Evolutionary conservation across 805 yeast genomes (phyloP).

Genomic region (Metschnikowia similis): DNA sequence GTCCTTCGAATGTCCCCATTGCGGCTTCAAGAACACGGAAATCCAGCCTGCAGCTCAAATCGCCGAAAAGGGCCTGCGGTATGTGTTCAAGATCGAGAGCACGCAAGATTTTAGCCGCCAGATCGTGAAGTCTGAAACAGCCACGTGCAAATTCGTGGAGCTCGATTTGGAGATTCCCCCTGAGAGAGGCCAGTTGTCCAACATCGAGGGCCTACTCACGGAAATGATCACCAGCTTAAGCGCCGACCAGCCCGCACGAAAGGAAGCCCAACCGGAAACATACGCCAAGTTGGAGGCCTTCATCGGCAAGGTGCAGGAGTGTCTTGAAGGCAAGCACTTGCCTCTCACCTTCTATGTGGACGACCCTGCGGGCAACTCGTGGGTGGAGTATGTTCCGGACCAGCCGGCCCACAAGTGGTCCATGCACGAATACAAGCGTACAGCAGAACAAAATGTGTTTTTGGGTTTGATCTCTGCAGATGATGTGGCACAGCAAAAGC

Average conservation of each 20-base stretch:
- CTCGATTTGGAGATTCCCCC: constrained; percentile 94
- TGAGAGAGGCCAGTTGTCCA: constrained; percentile 87
- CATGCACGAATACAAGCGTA: constrained; percentile 71
- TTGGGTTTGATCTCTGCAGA: constrained; percentile 77
- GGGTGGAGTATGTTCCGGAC: constrained; percentile 87
- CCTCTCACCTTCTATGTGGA: constrained; percentile 79
- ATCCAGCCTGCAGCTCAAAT: constrained; percentile 93
- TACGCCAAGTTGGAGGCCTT: constrained; percentile 72
- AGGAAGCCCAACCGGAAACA: constrained; percentile 66
- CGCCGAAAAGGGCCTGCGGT: constrained; percentile 82
- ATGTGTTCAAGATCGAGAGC: constrained; percentile 61
- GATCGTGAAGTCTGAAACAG: constrained; percentile 86
- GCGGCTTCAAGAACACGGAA: constrained; percentile 87
- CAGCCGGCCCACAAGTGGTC: constrained; percentile 91
- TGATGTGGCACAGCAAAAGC: constrained; percentile 46
- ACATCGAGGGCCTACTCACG: constrained; percentile 79
- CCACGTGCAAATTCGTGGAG: constrained; percentile 74
- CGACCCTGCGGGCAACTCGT: constrained; percentile 96
- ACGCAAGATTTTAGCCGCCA: constrained; percentile 81
- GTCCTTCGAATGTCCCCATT: constrained; percentile 95
- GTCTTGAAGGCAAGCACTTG: constrained; percentile 62
- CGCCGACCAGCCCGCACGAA: constrained; percentile 78
- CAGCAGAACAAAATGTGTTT: constrained; percentile 81
- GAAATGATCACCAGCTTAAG: constrained; percentile 82
- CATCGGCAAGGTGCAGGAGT: constrained; percentile 53